phyloP scores from a whole-genome alignment of 2,329 filamentous ascomycete species.

The Madurella fahalii region DNA sequence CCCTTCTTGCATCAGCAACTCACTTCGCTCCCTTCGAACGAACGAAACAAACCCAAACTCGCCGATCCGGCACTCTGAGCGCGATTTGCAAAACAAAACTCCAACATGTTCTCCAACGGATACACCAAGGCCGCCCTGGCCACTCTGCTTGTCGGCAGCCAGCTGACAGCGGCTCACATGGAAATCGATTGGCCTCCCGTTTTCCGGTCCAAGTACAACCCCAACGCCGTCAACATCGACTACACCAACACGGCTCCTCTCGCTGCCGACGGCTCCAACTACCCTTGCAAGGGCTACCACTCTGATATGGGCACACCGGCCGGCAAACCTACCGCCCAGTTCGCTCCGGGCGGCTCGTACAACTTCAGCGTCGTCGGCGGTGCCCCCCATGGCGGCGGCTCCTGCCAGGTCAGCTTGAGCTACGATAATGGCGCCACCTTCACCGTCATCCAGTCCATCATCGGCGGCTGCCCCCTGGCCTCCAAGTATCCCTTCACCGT shows the following conservation, averaged over 20 bases:
- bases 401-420: slow-evolving; percentile 71
- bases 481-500: slow-evolving; percentile 62
- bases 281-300: slow-evolving; percentile 69
- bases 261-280: slow-evolving; percentile 56
- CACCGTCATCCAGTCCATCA: slow-evolving; percentile 59
- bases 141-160: slow-evolving; percentile 32
- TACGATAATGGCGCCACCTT: slow-evolving; percentile 68
- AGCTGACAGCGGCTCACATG: slow-evolving; percentile 51
- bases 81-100: slow-evolving; percentile 12
- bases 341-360: slow-evolving; percentile 58
- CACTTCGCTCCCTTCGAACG: slow-evolving; percentile 13
- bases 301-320: slow-evolving; percentile 44
- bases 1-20: slow-evolving; percentile 4
- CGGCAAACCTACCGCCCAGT: slow-evolving; percentile 56
- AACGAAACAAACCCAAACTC: slow-evolving; percentile 6
- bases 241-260: slow-evolving; percentile 71
- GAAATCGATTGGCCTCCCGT: slow-evolving; percentile 51
- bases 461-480: slow-evolving; percentile 50
- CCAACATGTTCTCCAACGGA: slow-evolving; percentile 39
- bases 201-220: slow-evolving; percentile 51
- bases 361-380: slow-evolving; percentile 61
- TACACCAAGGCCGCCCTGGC: slow-evolving; percentile 40
- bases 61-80: slow-evolving; percentile 18
- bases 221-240: slow-evolving; percentile 51
- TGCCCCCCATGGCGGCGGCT: slow-evolving; percentile 64